A percentile compares a stretch with the other conserved stretches of the same genome.
These are phyloP conservation scores for Durotheca rogersii DNA, from an alignment of 495 filamentous ascomycete genomes.

Conservation along the genomic window DNA sequence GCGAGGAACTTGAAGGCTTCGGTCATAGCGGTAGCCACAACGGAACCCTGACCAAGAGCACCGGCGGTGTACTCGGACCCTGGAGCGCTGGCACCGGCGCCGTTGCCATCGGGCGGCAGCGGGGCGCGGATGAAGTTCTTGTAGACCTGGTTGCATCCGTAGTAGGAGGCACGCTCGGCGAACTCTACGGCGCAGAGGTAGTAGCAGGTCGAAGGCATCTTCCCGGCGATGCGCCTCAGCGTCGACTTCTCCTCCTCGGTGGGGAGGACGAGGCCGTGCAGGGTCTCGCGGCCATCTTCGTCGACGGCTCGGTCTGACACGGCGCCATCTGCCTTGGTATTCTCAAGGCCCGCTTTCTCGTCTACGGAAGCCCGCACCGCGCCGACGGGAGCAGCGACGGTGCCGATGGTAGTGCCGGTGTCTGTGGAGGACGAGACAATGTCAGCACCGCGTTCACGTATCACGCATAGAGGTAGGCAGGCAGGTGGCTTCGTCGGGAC, in stretches of 20 bases:
- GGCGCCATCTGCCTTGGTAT: neutral
- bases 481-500: too few relatives aligned
- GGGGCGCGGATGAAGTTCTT: constrained; percentile 60
- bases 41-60: constrained; percentile 59
- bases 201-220: constrained; percentile 49
- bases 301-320: constrained; percentile 1
- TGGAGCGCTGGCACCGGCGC: constrained; percentile 54
- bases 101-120: constrained; percentile 56
- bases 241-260: constrained; percentile 54
- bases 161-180: constrained; percentile 61
- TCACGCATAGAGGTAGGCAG: too few relatives aligned
- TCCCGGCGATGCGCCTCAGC: constrained; percentile 55
- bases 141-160: constrained; percentile 57
- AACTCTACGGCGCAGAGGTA: constrained; percentile 59
- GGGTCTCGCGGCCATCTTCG: constrained; percentile 33
- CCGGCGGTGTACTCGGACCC: constrained; percentile 57
- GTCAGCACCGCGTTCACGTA: too few relatives aligned
- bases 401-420: constrained; percentile 29
- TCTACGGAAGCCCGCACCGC: constrained; percentile 34
- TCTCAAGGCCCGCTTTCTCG: constrained; percentile 21
- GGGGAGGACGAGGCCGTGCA: constrained; percentile 47
- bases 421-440: constrained; percentile 14
- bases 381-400: constrained; percentile 22
- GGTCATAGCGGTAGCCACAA: constrained; percentile 56
- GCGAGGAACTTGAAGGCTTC: constrained; percentile 59